Evolutionary conservation across 2,329 filamentous ascomycete genomes (phyloP).

Genomic region (Fusarium sp.): DNA sequence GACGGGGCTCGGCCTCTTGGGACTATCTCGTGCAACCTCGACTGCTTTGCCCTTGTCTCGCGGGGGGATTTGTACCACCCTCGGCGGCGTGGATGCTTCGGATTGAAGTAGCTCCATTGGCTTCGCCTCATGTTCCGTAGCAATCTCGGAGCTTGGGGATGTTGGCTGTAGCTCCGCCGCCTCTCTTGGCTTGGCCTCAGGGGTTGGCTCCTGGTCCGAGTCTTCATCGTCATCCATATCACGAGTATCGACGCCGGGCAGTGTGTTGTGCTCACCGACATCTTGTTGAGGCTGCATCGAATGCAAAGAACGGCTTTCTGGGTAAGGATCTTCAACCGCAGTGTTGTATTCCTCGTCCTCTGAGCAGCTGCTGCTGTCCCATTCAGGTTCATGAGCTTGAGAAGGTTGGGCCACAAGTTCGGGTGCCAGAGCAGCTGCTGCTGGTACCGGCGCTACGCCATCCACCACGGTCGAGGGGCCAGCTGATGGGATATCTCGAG

Average conservation of each 20-base stretch:
- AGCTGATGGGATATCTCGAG: conserved; percentile 2
- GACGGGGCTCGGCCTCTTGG: conserved; percentile 21
- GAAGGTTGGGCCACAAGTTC: background rate
- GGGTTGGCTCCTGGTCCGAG: conserved; percentile 5
- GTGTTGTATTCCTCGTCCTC: conserved; percentile 7
- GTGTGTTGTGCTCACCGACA: conserved; percentile 1
- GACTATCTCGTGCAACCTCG: conserved; percentile 11
- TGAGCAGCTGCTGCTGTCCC: background rate
- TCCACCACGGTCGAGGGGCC: background rate
- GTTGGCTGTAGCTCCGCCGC: conserved; percentile 3
- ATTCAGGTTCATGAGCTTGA: background rate
- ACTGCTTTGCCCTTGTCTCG: conserved; percentile 34
- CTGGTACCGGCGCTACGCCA: background rate
- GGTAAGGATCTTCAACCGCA: background rate
- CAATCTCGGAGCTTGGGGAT: background rate
- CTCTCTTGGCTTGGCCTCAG: conserved; percentile 15
- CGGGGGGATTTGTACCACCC: conserved; percentile 30
- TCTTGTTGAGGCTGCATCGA: conserved; percentile 3
- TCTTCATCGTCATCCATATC: conserved; percentile 25
- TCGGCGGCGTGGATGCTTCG: conserved; percentile 16
- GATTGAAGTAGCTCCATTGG: conserved; percentile 10
- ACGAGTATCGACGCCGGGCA: conserved; percentile 14
- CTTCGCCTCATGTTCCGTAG: conserved; percentile 3
- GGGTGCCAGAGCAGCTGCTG: background rate
- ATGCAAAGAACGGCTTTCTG: background rate